Evolutionary conservation across 208 protist species (phyloP).

Genomic region (Crithidia bombi): DNA sequence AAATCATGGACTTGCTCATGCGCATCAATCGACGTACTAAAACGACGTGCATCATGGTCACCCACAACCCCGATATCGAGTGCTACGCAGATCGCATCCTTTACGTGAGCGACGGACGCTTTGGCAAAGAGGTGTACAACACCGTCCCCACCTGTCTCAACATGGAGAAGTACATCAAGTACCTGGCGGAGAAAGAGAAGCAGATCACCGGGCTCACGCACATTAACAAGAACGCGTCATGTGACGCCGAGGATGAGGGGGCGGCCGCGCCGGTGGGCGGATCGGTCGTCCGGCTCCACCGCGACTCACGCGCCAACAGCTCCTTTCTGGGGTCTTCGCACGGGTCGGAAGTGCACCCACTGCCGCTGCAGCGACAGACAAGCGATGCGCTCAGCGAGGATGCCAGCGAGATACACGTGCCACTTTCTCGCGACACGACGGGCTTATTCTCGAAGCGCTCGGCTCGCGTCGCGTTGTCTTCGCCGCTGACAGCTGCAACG

Average conservation of each 20-base stretch:
- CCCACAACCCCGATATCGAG: slow-evolving; percentile 97
- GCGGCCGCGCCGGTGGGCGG: not conserved
- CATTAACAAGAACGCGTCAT: slow-evolving; percentile 10
- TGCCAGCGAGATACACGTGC: not conserved
- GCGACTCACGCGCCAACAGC: slow-evolving; percentile 11
- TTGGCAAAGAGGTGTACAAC: slow-evolving; percentile 93
- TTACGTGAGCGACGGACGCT: slow-evolving; percentile 93
- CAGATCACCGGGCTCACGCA: slow-evolving; percentile 21
- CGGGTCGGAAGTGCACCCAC: not conserved
- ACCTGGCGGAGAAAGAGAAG: slow-evolving; percentile 63
- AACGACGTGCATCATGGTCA: slow-evolving; percentile 97
- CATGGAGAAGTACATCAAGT: slow-evolving; percentile 78
- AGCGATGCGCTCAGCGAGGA: not conserved
- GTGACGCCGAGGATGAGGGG: slow-evolving; percentile 13
- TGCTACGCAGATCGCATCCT: slow-evolving; percentile 97
- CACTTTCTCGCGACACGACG: not conserved
- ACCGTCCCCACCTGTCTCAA: slow-evolving; percentile 73
- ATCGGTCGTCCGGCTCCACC: slow-evolving; percentile 9
- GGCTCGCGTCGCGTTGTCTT: not conserved
- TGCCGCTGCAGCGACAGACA: not conserved
- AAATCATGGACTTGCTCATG: slow-evolving; percentile 98
- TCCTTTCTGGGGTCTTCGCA: slow-evolving; percentile 5
- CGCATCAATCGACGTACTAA: slow-evolving; percentile 91
- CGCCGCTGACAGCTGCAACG: not conserved
- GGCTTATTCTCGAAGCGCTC: not conserved